Conservation (phyloP, 257 asterid species). For the Ehretia macrophylla region DNA sequence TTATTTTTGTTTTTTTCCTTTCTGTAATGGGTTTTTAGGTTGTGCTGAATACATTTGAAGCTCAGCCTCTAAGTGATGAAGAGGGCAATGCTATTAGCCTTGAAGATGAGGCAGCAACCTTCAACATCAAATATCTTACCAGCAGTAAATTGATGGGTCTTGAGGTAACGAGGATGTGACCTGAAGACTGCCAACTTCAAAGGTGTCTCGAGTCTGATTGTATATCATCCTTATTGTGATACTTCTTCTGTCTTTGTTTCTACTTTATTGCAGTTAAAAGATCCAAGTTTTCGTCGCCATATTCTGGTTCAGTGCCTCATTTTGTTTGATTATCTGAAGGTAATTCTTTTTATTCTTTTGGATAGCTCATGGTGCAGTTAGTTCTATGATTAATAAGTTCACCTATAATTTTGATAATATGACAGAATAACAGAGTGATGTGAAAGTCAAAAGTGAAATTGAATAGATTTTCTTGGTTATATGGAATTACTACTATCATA, state of each 20-base stretch:
- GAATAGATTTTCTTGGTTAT: not conserved
- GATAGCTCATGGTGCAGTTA: too few species aligned
- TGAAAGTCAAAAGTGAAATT: not conserved
- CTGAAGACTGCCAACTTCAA: too few species aligned
- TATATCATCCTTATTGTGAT: conserved; percentile 2
- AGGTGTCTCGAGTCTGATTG: not conserved
- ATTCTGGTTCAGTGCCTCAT: conserved; percentile 92
- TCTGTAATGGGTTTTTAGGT: conserved; percentile 44
- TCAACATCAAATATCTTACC: conserved; percentile 93
- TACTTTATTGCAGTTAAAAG: conserved; percentile 66
- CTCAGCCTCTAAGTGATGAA: conserved; percentile 95
- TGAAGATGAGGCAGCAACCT: conserved; percentile 85
- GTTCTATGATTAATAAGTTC: too few species aligned
- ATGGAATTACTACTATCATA: too few species aligned
- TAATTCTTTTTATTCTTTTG: conserved; percentile 27
- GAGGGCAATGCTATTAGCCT: conserved; percentile 76
- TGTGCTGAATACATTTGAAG: conserved; percentile 81
- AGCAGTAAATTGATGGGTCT: conserved; percentile 97
- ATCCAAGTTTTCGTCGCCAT: conserved; percentile 97
- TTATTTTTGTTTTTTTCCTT: conserved; percentile 11
- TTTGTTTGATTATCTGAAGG: conserved; percentile 94
- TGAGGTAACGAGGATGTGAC: conserved; percentile 51
- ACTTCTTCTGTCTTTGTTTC: conserved; percentile 11
- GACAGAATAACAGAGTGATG: not conserved
- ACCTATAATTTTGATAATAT: too few species aligned